These are phyloP conservation scores for Citrus glauca DNA, from an alignment of 345 rosid species.

Conservation along the genomic window DNA sequence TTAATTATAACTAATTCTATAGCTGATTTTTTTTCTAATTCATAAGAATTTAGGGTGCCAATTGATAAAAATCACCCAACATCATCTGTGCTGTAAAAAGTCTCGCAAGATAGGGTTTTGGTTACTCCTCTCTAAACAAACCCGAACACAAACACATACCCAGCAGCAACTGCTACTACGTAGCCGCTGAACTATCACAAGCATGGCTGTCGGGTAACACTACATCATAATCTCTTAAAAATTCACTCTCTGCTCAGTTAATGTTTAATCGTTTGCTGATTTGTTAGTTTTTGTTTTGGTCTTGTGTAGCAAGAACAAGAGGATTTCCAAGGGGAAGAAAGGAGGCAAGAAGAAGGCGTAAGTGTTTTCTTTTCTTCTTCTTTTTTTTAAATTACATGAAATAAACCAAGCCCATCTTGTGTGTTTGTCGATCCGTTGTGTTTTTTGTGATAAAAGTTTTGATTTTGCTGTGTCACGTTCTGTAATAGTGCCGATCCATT, in stretches of 20 bases:
- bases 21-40: not conserved
- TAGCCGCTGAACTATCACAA: not conserved
- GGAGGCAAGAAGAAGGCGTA: conserved; percentile 97
- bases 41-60: not conserved
- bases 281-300: not conserved
- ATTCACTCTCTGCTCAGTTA: not conserved
- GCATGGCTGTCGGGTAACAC: conserved; percentile 44
- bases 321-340: conserved; percentile 96
- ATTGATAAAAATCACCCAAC: not conserved
- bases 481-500: conserved; percentile 72
- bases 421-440: not conserved
- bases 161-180: not conserved
- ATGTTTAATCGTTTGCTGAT: not conserved
- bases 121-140: not conserved
- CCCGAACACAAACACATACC: not conserved
- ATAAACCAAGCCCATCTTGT: not conserved
- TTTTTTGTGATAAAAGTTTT: not conserved
- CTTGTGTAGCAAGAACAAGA: conserved; percentile 69
- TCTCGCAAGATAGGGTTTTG: not conserved
- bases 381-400: not conserved
- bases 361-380: conserved; percentile 16
- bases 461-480: not conserved
- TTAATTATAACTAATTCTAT: no score
- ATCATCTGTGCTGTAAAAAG: not conserved
- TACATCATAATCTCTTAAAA: not conserved